Percentiles rank a stretch among this genome's conserved stretches.
Evolutionary conservation across 768 basidiomycete genomes (phyloP).

Genomic region (Termitomyces sp.): DNA sequence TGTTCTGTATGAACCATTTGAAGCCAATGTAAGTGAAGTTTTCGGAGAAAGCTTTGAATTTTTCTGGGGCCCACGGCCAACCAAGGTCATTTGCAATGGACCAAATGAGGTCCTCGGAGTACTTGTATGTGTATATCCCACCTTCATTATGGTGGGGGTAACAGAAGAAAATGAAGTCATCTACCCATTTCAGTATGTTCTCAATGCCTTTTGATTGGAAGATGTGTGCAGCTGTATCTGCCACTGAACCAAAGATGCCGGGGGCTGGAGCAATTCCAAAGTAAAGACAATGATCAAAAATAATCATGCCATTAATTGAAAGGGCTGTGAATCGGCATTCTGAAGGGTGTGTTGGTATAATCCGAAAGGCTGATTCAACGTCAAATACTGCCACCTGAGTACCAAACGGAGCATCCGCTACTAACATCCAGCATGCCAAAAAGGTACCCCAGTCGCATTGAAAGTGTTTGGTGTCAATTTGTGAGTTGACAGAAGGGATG

Average conservation of each 20-base stretch:
- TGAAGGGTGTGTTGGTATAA: neutral
- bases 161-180: neutral
- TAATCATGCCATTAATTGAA: neutral
- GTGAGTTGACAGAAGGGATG: neutral
- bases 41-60: neutral
- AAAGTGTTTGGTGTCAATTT: neutral
- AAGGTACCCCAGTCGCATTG: neutral
- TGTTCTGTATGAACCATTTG: too few relatives aligned
- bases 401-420: too few relatives aligned
- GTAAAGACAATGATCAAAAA: neutral
- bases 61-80: neutral
- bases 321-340: neutral
- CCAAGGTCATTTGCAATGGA: neutral
- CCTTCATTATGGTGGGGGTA: neutral
- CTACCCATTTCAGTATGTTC: neutral
- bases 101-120: neutral
- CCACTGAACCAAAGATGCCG: too few relatives aligned
- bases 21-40: neutral
- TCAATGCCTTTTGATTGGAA: neutral
- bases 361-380: too few relatives aligned
- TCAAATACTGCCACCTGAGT: too few relatives aligned
- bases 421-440: too few relatives aligned
- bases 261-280: neutral
- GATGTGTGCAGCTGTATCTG: neutral
- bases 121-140: neutral